Percentiles rank a stretch among this genome's conserved stretches.
These are phyloP conservation scores for Melanogaster broomeanus DNA, from an alignment of 768 basidiomycete species.

Conservation along the genomic window DNA sequence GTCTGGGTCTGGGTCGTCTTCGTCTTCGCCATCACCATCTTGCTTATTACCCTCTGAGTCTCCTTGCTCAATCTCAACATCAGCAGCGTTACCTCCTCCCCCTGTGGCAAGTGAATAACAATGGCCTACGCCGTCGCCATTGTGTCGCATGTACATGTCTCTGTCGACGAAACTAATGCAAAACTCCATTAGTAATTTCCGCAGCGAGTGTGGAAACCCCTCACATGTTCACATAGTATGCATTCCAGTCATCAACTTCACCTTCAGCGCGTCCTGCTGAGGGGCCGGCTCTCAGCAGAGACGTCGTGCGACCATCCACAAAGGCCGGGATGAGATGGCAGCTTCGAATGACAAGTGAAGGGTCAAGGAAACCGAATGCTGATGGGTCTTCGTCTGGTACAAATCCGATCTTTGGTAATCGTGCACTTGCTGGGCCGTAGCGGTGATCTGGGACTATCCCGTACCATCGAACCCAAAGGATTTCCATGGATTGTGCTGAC, in stretches of 20 bases:
- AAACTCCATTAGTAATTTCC: background rate
- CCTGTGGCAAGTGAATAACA: background rate
- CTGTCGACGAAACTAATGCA: constrained; percentile 13
- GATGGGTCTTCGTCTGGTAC: constrained; percentile 12
- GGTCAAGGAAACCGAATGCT: constrained; percentile 40
- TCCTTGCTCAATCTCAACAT: too few relatives aligned
- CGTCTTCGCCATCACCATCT: too few relatives aligned
- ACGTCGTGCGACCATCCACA: constrained; percentile 9
- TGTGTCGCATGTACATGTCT: constrained; percentile 32
- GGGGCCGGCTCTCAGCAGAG: background rate
- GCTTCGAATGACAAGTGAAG: constrained; percentile 27
- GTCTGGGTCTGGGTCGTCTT: too few relatives aligned
- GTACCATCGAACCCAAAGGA: constrained; percentile 40
- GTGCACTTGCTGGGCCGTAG: constrained; percentile 5
- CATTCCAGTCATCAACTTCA: constrained; percentile 15
- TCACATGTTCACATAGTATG: constrained; percentile 31
- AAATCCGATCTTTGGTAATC: constrained; percentile 23
- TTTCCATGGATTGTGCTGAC: constrained; percentile 17
- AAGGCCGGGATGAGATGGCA: constrained; percentile 40
- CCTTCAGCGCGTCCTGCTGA: background rate
- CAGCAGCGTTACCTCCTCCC: too few relatives aligned
- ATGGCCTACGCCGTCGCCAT: constrained; percentile 32
- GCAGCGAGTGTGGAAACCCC: background rate
- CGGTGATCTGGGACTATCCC: constrained; percentile 7
- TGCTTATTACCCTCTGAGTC: too few relatives aligned